Evolutionary conservation across 2,329 filamentous ascomycete species (phyloP).

Genomic region (Cytospora paraplurivora): DNA sequence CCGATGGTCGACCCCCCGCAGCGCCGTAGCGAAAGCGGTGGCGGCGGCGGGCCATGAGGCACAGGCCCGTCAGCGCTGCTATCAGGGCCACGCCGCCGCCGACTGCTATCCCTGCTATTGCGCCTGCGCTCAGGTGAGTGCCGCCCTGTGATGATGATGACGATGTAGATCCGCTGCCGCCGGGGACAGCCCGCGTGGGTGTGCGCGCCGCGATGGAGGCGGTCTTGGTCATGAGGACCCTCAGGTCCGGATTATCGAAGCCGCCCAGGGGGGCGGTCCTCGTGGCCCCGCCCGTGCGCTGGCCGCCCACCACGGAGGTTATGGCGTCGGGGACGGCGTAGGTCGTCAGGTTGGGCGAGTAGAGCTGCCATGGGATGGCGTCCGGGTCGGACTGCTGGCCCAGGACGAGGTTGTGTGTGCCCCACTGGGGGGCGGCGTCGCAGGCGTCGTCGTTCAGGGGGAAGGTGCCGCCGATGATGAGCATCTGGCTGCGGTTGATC

Average conservation of each 20-base stretch:
- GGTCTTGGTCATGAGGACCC: slow-evolving; percentile 54
- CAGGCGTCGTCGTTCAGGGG: slow-evolving; percentile 48
- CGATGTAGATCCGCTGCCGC: slow-evolving; percentile 27
- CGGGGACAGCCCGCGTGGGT: slow-evolving; percentile 49
- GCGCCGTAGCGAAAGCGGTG: slow-evolving; percentile 12
- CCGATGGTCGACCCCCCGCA: neutral
- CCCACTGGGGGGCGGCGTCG: slow-evolving; percentile 55
- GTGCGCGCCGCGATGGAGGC: slow-evolving; percentile 49
- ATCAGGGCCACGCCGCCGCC: slow-evolving; percentile 40
- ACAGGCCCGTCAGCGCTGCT: slow-evolving; percentile 34
- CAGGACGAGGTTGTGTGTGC: slow-evolving; percentile 58
- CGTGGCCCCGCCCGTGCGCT: slow-evolving; percentile 55
- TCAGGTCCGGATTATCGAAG: slow-evolving; percentile 55
- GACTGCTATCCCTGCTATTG: slow-evolving; percentile 48
- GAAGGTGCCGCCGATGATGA: slow-evolving; percentile 64
- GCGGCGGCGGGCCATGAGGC: slow-evolving; percentile 38
- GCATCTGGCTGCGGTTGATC: slow-evolving; percentile 59
- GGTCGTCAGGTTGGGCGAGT: slow-evolving; percentile 49
- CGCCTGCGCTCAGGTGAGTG: slow-evolving; percentile 39
- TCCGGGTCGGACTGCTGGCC: slow-evolving; percentile 49
- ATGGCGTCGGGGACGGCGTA: slow-evolving; percentile 59
- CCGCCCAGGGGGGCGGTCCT: slow-evolving; percentile 50
- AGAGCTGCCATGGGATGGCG: slow-evolving; percentile 54
- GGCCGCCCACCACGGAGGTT: slow-evolving; percentile 53
- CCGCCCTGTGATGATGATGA: slow-evolving; percentile 4